Base-by-base conservation (phyloP, 768 basidiomycete species). In the Naganishia onofrii region DNA sequence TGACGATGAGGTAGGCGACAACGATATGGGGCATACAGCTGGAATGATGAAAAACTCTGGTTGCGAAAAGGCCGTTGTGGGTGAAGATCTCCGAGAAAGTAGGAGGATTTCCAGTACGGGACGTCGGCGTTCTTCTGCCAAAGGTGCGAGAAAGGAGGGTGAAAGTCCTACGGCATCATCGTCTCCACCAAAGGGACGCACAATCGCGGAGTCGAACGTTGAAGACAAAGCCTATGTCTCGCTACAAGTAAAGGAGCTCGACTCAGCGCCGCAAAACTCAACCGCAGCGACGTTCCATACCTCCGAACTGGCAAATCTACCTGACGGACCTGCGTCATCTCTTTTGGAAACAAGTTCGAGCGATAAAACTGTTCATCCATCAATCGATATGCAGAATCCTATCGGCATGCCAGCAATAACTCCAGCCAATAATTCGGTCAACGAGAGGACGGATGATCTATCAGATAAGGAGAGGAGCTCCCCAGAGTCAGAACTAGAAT, bases 11-110 rank as follows among this genome's bases (percentile, higher is more conserved):
- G n/a, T n/a, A n/a, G 34, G 34, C 36, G 42, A 63, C 32, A 42
- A 63, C 26, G n/a, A 23, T 32, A 23, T 15, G 4, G 28, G 23
- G 42, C 26, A 63, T 17, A 3, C 5, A 23, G 15, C 42, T 12
- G 60, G 60, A 28, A 15, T 26, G 13, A 28, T n/a, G 60, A 63
- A 63, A n/a, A 63, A 63, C 19, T 3, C 17, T n/a, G 60, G 6
- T 12, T 7, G n/a, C 13, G 65, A 66, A n/a, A 66, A 53, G 38
- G 65, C 32, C n/a, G 31, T 48, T n/a, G 65, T 53, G 29, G 42
- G 32, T 23, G 65, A 66, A 1, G 48, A 51, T 21, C 34, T 42
- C 60, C 36, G 60, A 63, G 23, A 63, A 42, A 44, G 38, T 42
- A 42, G 60, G 15, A 63, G 26, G 60, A 26, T 63, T 26, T 63